These are phyloP conservation scores for Emiliania huxleyi DNA, from an alignment of 78 protist species.

Conservation along the genomic window DNA sequence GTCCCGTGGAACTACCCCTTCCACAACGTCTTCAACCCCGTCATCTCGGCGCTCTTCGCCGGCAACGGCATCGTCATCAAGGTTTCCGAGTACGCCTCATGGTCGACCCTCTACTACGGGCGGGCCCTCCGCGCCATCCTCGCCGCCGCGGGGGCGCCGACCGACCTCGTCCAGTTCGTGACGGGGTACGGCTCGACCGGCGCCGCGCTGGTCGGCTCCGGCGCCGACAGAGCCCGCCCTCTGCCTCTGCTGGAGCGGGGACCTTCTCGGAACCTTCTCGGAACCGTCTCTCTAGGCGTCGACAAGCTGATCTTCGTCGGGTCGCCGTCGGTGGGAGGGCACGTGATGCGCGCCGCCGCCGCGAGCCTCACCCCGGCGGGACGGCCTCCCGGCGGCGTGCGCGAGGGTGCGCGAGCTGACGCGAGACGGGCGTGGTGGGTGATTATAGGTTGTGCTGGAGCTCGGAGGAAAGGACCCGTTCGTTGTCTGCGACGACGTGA, in stretches of 20 bases:
- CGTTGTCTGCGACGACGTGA: too few relatives aligned
- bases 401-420: too few relatives aligned
- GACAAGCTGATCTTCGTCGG: conserved; percentile 24
- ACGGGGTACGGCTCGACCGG: conserved; percentile 30
- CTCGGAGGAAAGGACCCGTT: conserved; percentile 43
- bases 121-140: background rate
- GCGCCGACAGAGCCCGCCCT: too few relatives aligned
- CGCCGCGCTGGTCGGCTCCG: background rate
- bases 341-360: background rate
- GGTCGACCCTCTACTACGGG: background rate
- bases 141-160: background rate
- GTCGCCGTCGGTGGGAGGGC: background rate
- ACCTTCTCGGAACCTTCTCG: too few relatives aligned
- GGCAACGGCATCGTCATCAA: conserved; percentile 49
- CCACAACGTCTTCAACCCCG: conserved; percentile 41
- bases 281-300: background rate
- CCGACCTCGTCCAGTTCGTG: conserved; percentile 24
- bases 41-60: background rate
- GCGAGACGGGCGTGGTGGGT: too few relatives aligned
- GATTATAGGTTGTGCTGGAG: conserved; percentile 44
- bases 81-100: conserved; percentile 30
- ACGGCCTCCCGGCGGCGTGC: too few relatives aligned
- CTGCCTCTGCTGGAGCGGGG: too few relatives aligned
- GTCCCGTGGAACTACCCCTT: conserved; percentile 62
- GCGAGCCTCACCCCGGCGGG: conserved; percentile 27